phyloP scores from a whole-genome alignment of 2,329 filamentous ascomycete species.

The Leptographium procerum region DNA sequence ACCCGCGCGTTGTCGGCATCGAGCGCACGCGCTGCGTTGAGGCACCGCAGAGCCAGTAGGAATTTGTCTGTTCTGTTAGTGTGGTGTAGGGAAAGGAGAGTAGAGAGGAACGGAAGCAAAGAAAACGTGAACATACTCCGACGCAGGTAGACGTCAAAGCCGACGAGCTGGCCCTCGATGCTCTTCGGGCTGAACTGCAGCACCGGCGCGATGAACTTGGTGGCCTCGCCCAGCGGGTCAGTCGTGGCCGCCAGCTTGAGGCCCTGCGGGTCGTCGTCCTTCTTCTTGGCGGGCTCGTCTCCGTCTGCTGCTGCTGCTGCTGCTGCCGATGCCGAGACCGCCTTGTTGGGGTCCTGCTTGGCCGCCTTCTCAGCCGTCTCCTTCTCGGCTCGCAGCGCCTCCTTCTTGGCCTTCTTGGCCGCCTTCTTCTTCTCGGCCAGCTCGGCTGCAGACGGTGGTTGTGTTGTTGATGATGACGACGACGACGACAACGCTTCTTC shows the following conservation, averaged over 20 bases:
- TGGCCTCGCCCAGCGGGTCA: conserved; percentile 73
- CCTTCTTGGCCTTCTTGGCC: conserved; percentile 72
- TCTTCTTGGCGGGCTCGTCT: conserved; percentile 60
- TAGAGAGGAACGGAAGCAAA: conserved; percentile 1
- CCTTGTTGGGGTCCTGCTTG: conserved; percentile 76
- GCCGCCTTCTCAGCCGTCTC: conserved; percentile 68
- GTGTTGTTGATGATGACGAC: conserved; percentile 14
- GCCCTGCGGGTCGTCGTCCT: conserved; percentile 80
- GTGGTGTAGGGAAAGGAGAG: background rate
- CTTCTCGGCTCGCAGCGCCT: conserved; percentile 57
- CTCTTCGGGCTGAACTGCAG: conserved; percentile 73
- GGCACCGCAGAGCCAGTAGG: conserved; percentile 74
- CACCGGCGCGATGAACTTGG: conserved; percentile 74
- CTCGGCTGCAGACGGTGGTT: conserved; percentile 32
- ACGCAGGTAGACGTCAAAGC: conserved; percentile 82
- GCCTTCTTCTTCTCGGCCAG: conserved; percentile 72
- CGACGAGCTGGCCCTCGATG: conserved; percentile 70
- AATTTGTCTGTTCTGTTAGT: conserved; percentile 57
- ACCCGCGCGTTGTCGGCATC: conserved; percentile 59
- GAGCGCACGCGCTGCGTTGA: conserved; percentile 60
- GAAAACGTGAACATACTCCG: conserved; percentile 55
- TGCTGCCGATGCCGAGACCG: no score
- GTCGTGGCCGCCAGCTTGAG: conserved; percentile 68
- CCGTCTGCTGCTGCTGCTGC: conserved; percentile 44
- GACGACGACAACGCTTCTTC: conserved; percentile 40